These are phyloP conservation scores for Chaetomiaceae sp. DNA, from an alignment of 2,329 filamentous ascomycete genomes.

Conservation along the genomic window DNA sequence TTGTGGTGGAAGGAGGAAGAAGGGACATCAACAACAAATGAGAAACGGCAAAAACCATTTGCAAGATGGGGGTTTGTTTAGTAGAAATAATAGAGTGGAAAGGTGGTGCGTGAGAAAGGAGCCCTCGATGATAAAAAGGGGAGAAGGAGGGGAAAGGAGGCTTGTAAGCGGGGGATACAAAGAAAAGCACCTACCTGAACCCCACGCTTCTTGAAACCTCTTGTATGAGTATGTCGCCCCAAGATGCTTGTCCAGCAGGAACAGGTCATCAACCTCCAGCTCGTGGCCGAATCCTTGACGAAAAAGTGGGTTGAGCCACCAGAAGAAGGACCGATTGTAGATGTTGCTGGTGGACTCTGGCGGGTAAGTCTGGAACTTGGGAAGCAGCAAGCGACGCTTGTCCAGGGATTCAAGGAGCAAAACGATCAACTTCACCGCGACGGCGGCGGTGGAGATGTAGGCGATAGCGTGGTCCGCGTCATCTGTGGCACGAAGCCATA, in stretches of 20 bases:
- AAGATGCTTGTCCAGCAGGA: slow-evolving; percentile 23
- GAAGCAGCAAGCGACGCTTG: slow-evolving; percentile 25
- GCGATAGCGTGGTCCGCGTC: slow-evolving; percentile 21
- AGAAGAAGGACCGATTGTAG: slow-evolving; percentile 25
- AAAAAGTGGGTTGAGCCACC: slow-evolving; percentile 27
- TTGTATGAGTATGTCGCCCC: slow-evolving; percentile 12
- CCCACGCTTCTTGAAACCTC: slow-evolving; percentile 16
- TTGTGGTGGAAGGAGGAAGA: too few relatives aligned
- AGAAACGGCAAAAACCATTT: too few relatives aligned
- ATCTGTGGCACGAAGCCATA: slow-evolving; percentile 30
- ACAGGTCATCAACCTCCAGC: slow-evolving; percentile 24
- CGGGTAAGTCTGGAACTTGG: slow-evolving; percentile 16
- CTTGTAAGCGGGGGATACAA: too few relatives aligned
- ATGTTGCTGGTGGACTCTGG: slow-evolving; percentile 25
- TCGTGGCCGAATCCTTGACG: slow-evolving; percentile 19
- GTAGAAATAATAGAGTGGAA: too few relatives aligned
- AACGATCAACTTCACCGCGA: slow-evolving; percentile 28
- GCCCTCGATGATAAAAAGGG: neutral
- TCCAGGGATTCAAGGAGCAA: slow-evolving; percentile 32
- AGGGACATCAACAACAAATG: too few relatives aligned
- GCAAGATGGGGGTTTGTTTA: too few relatives aligned
- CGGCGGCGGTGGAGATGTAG: slow-evolving; percentile 26
- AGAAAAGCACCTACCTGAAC: slow-evolving; percentile 7
- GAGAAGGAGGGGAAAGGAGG: neutral
- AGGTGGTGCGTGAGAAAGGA: too few relatives aligned